phyloP scores from a whole-genome alignment of 805 yeast species.

The Saturnispora kantuleensis region DNA sequence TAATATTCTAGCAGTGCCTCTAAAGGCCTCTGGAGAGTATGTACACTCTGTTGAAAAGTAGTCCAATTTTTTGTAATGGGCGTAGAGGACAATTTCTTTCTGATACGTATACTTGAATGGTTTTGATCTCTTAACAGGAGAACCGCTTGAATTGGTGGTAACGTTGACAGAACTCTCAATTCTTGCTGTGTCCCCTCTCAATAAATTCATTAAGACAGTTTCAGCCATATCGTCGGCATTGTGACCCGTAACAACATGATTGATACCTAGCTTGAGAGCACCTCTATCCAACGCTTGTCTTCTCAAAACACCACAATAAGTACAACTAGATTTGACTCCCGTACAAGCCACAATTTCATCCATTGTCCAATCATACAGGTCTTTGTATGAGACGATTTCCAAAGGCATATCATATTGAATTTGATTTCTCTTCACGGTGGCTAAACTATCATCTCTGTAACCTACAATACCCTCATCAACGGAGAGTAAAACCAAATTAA shows the following conservation, averaged over 20 bases:
- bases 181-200: slow-evolving; percentile 94
- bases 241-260: slow-evolving; percentile 95
- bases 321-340: slow-evolving; percentile 88
- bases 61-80: slow-evolving; percentile 90
- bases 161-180: slow-evolving; percentile 81
- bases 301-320: slow-evolving; percentile 95
- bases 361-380: slow-evolving; percentile 96
- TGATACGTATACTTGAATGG: slow-evolving; percentile 95
- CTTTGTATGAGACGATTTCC: slow-evolving; percentile 62
- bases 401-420: slow-evolving; percentile 44
- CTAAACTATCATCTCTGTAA: slow-evolving; percentile 92
- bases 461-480: slow-evolving; percentile 97
- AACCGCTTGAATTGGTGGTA: slow-evolving; percentile 70
- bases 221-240: slow-evolving; percentile 99
- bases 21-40: slow-evolving; percentile 96
- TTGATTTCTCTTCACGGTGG: slow-evolving; percentile 92
- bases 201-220: slow-evolving; percentile 86
- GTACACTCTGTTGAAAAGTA: slow-evolving; percentile 97
- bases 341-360: slow-evolving; percentile 94
- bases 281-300: slow-evolving; percentile 97
- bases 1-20: slow-evolving; percentile 93
- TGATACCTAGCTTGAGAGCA: slow-evolving; percentile 73
- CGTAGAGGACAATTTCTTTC: slow-evolving; percentile 93
- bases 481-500: slow-evolving; percentile 72
- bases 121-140: slow-evolving; percentile 87